Conservation (phyloP, 176 grass and related monocot species). For the maize (Zea mays) region Zm-B73-REFERENCE-NAM-5.0 NC_050104.1:156813001-156813500, state of each 20-base stretch:
- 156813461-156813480: slow-evolving; percentile 62
- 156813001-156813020: background rate
- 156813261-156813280: slow-evolving; percentile 61
- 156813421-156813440: slow-evolving; percentile 81
- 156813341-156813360: slow-evolving; percentile 42
- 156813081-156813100: slow-evolving; percentile 96
- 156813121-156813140: slow-evolving; percentile 81
- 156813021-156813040: slow-evolving; percentile 3
- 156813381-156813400: slow-evolving; percentile 51
- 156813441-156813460: slow-evolving; percentile 97
- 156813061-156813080: slow-evolving; percentile 77
- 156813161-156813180: slow-evolving; percentile 12
- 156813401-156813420: slow-evolving; percentile 48
- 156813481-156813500: background rate
- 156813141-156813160: slow-evolving; percentile 9
- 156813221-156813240: slow-evolving; percentile 57
- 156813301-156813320: slow-evolving; percentile 21
- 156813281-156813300: slow-evolving; percentile 26
- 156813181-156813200: slow-evolving; percentile 40
- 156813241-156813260: slow-evolving; percentile 73
- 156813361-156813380: slow-evolving; percentile 38
- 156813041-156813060: slow-evolving; percentile 20
- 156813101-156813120: slow-evolving; percentile 89
- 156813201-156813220: slow-evolving; percentile 89
- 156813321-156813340: slow-evolving; percentile 7